These are phyloP conservation scores for Entoloma clypeatum DNA, from an alignment of 1,284 basidiomycete genomes.

Conservation along the genomic window DNA sequence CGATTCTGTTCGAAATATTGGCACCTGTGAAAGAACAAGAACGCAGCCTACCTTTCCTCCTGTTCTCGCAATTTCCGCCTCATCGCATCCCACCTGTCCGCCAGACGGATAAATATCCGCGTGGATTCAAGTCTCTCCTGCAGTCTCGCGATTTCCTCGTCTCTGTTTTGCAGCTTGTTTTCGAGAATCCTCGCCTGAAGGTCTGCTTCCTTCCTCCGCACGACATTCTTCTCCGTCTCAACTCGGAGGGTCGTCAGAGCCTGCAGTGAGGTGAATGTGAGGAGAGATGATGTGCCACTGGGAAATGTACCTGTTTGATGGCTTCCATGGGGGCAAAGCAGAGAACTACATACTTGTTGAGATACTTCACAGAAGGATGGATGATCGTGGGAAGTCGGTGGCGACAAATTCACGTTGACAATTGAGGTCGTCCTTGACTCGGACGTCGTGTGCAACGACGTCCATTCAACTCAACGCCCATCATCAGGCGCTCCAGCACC, in stretches of 20 bases:
- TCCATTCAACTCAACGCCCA: background rate
- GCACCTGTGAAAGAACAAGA: background rate
- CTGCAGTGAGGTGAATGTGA: constrained; percentile 2
- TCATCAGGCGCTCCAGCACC: constrained; percentile 3
- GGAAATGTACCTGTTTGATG: constrained; percentile 13
- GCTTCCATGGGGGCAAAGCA: constrained; percentile 10
- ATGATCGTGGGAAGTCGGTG: constrained; percentile 25
- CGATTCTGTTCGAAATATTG: constrained; percentile 3
- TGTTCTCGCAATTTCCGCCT: constrained; percentile 23
- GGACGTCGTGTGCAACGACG: constrained; percentile 4
- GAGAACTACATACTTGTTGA: background rate
- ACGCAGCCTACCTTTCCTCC: constrained; percentile 25
- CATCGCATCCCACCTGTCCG: constrained; percentile 21
- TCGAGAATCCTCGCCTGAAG: constrained; percentile 17
- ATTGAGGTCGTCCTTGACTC: too few relatives aligned
- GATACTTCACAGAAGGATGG: constrained; percentile 6
- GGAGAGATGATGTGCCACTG: background rate
- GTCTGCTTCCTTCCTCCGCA: constrained; percentile 26
- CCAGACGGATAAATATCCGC: constrained; percentile 20
- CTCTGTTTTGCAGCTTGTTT: constrained; percentile 20
- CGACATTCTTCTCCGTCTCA: constrained; percentile 22
- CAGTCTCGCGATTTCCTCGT: constrained; percentile 20
- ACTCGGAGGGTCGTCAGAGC: constrained; percentile 17
- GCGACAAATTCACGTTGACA: background rate
- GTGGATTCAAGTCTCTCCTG: constrained; percentile 23